Conservation (phyloP, 345 rosid species). For the Eucalyptus marginata region DNA sequence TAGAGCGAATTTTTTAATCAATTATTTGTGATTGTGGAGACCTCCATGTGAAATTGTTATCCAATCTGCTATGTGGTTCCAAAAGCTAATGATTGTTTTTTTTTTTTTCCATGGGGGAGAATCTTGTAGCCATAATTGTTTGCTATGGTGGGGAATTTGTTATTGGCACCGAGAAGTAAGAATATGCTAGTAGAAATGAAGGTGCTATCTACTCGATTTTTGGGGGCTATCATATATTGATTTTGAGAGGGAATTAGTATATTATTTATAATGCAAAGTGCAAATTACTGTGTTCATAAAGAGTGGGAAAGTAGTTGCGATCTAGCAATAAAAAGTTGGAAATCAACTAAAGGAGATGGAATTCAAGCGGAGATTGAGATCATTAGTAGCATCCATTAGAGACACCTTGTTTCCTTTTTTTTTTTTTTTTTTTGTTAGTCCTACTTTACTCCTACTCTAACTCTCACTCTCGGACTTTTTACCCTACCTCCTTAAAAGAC, state of each 20-base stretch:
- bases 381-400: conserved; percentile 48
- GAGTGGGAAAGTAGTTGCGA: conserved; percentile 43
- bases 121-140: background rate
- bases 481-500: accelerated
- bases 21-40: background rate
- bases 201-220: too few relatives aligned
- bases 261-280: too few relatives aligned
- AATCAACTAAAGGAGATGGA: conserved; percentile 15
- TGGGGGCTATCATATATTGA: too few relatives aligned
- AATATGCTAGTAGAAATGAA: background rate
- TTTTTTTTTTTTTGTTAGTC: too few relatives aligned
- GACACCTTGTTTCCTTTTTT: conserved; percentile 45
- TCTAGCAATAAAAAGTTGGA: conserved; percentile 46
- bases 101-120: background rate
- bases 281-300: conserved; percentile 26
- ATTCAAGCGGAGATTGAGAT: conserved; percentile 51
- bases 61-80: background rate
- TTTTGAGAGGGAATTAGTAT: too few relatives aligned
- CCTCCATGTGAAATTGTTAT: background rate
- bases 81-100: background rate
- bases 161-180: background rate
- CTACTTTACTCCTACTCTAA: too few relatives aligned
- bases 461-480: too few relatives aligned
- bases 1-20: background rate
- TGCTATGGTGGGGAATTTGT: background rate